Evolutionary conservation across 2,329 filamentous ascomycete genomes (phyloP).

Genomic region (Teratosphaeria pseudoeucalypti): DNA sequence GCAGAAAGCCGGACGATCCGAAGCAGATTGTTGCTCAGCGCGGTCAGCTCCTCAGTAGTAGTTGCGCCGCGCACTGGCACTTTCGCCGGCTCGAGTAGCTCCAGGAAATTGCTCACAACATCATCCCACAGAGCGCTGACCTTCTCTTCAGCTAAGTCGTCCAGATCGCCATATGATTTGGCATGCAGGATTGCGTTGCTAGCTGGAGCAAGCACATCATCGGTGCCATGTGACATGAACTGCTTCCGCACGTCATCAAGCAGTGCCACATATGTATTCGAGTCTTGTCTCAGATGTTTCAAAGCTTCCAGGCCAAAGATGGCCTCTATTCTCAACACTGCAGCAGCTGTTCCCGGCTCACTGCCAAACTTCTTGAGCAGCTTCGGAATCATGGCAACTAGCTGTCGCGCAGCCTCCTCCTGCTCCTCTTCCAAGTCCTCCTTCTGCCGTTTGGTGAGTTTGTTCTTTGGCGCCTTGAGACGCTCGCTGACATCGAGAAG

Average conservation of each 20-base stretch:
- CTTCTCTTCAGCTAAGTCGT: conserved; percentile 73
- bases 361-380: conserved; percentile 89
- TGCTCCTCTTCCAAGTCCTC: conserved; percentile 57
- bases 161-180: conserved; percentile 74
- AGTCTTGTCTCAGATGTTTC: conserved; percentile 77
- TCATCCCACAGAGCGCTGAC: conserved; percentile 80
- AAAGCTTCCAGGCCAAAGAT: conserved; percentile 80
- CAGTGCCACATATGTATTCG: conserved; percentile 66
- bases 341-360: conserved; percentile 73
- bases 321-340: conserved; percentile 76
- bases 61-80: conserved; percentile 61
- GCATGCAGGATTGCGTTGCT: conserved; percentile 75
- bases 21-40: conserved; percentile 24
- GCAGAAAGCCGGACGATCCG: conserved; percentile 20
- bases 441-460: conserved; percentile 49
- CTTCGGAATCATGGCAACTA: conserved; percentile 70
- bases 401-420: conserved; percentile 65
- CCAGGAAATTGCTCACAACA: conserved; percentile 60
- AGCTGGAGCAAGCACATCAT: conserved; percentile 73
- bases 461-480: conserved; percentile 43
- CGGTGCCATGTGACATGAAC: conserved; percentile 84
- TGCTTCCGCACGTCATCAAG: conserved; percentile 90
- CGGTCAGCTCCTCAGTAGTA: conserved; percentile 32
- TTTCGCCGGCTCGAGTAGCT: conserved; percentile 56
- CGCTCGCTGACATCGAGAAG: conserved; percentile 58